These are phyloP conservation scores for Fusarium nematophilum DNA, from an alignment of 2,329 filamentous ascomycete species.

Conservation along the genomic window DNA sequence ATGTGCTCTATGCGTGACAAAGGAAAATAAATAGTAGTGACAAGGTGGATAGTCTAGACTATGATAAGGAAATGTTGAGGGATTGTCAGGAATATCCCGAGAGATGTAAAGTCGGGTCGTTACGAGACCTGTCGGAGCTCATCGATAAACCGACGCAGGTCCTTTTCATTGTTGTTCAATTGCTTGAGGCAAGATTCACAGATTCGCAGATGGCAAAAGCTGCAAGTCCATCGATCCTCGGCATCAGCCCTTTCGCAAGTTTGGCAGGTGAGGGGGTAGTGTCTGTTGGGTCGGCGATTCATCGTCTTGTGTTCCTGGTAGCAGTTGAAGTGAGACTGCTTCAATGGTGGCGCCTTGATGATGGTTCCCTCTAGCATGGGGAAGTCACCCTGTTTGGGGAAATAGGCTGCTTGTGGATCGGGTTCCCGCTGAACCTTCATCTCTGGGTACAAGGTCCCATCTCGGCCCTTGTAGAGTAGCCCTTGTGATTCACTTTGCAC, in stretches of 20 bases:
- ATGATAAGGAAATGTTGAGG: constrained; percentile 13
- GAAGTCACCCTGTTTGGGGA: constrained; percentile 49
- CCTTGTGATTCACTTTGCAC: constrained; percentile 50
- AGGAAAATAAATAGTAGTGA: constrained; percentile 7
- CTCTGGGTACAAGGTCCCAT: constrained; percentile 56
- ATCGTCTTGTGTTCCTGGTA: constrained; percentile 61
- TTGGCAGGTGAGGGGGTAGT: constrained; percentile 65
- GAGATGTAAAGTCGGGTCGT: neutral
- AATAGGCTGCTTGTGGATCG: constrained; percentile 52
- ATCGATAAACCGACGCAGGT: constrained; percentile 57
- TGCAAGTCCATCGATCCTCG: constrained; percentile 59
- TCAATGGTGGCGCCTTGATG: constrained; percentile 57
- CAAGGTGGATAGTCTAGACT: neutral
- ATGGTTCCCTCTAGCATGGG: constrained; percentile 50
- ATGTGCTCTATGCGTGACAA: constrained; percentile 34
- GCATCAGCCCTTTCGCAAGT: constrained; percentile 60
- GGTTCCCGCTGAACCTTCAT: constrained; percentile 51
- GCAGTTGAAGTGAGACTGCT: constrained; percentile 59
- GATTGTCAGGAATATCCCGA: neutral
- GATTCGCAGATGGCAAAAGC: constrained; percentile 63
- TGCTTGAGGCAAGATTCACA: constrained; percentile 60
- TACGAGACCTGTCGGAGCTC: constrained; percentile 30
- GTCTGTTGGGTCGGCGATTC: constrained; percentile 59
- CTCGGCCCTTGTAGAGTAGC: constrained; percentile 50
- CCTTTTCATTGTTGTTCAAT: constrained; percentile 55